These are phyloP conservation scores for Globisporangium alternatum DNA, from an alignment of 352 stramenopile genomes.

Conservation along the genomic window DNA sequence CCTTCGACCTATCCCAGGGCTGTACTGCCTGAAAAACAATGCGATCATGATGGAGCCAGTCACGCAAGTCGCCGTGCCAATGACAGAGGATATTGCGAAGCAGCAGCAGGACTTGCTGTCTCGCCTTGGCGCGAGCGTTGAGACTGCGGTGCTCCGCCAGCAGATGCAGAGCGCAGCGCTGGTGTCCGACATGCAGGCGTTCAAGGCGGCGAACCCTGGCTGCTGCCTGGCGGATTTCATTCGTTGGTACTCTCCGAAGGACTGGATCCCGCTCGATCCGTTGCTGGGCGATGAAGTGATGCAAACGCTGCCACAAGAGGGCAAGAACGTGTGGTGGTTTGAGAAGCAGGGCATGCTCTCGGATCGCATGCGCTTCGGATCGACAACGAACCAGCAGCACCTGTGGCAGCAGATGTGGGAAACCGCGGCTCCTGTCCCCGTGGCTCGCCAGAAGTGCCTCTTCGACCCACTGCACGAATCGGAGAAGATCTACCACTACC, in stretches of 20 bases:
- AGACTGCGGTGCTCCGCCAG: slow-evolving; percentile 67
- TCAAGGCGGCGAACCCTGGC: slow-evolving; percentile 76
- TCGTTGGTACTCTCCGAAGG: slow-evolving; percentile 81
- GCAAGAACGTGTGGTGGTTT: slow-evolving; percentile 64
- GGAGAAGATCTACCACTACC: slow-evolving; percentile 80
- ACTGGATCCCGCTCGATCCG: slow-evolving; percentile 59
- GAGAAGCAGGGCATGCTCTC: slow-evolving; percentile 65
- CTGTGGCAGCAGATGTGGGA: slow-evolving; percentile 82
- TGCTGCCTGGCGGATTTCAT: slow-evolving; percentile 77
- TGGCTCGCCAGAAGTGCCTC: slow-evolving; percentile 58
- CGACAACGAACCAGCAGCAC: slow-evolving; percentile 42
- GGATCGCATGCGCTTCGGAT: slow-evolving; percentile 59
- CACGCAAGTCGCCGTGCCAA: slow-evolving; percentile 62
- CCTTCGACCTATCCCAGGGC: slow-evolving; percentile 26
- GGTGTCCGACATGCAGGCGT: slow-evolving; percentile 84
- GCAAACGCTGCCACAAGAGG: slow-evolving; percentile 36
- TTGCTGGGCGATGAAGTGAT: slow-evolving; percentile 18
- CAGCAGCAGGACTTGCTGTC: slow-evolving; percentile 75
- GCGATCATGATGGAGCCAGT: slow-evolving; percentile 56
- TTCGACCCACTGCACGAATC: slow-evolving; percentile 75
- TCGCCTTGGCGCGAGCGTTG: slow-evolving; percentile 55
- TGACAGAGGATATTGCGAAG: slow-evolving; percentile 78
- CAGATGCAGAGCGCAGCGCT: slow-evolving; percentile 72
- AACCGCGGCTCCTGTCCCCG: slow-evolving; percentile 39
- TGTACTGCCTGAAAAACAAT: slow-evolving; percentile 45